phyloP scores from a whole-genome alignment of 106 monocot species.

The Posidonia australis region DNA sequence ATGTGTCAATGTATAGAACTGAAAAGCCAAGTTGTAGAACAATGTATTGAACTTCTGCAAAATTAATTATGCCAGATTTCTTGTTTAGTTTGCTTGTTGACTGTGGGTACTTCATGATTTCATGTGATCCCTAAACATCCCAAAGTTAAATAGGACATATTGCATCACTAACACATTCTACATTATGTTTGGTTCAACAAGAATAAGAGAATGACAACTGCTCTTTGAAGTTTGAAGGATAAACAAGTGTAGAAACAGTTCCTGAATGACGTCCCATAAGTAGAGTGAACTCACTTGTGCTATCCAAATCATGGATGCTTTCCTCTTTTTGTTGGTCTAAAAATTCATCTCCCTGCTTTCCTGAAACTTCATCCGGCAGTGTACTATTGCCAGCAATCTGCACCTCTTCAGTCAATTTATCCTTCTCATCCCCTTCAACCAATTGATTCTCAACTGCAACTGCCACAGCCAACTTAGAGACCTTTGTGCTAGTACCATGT shows the following conservation, averaged over 20 bases:
- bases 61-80: too few relatives aligned
- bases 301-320: background rate
- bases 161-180: too few relatives aligned
- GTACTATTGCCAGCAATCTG: background rate
- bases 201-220: too few relatives aligned
- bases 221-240: too few relatives aligned
- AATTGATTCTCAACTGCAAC: background rate
- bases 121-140: too few relatives aligned
- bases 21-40: background rate
- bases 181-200: too few relatives aligned
- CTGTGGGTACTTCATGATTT: too few relatives aligned
- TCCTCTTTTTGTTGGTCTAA: background rate
- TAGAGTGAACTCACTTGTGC: background rate
- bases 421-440: background rate
- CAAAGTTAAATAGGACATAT: too few relatives aligned
- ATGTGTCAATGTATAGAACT: too few relatives aligned
- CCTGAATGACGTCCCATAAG: too few relatives aligned
- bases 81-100: too few relatives aligned
- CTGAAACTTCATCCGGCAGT: background rate
- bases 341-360: background rate
- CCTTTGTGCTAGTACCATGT: background rate
- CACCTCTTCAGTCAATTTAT: background rate
- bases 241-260: too few relatives aligned
- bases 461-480: background rate
- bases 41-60: background rate